phyloP scores from a whole-genome alignment of 768 basidiomycete species.

The Podaxis mareebaensis region DNA sequence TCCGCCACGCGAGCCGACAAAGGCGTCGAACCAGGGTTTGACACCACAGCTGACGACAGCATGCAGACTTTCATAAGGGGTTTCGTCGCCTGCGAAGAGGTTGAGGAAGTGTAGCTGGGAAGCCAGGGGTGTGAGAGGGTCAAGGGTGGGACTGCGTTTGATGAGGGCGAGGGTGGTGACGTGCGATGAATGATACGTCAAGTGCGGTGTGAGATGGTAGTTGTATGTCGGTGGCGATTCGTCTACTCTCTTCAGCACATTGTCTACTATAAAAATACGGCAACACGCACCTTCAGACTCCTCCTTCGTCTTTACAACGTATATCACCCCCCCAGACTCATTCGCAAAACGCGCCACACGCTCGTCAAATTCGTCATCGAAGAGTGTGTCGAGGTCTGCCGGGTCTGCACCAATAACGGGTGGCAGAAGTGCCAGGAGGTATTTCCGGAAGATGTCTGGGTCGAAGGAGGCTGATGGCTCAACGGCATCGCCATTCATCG shows the following conservation, averaged over 20 bases:
- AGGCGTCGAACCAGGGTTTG: constrained; percentile 98
- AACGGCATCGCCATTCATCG: constrained; percentile 29
- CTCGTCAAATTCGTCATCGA: constrained; percentile 76
- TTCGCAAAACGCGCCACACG: constrained; percentile 73
- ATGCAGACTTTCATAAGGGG: constrained; percentile 94
- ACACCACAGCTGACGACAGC: constrained; percentile 94
- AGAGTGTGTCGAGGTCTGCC: constrained; percentile 64
- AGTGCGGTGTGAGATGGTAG: constrained; percentile 69
- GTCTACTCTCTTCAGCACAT: constrained; percentile 41
- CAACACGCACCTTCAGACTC: constrained; percentile 64
- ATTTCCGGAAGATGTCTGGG: constrained; percentile 65
- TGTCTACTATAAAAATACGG: neutral
- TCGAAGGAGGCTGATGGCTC: constrained; percentile 51
- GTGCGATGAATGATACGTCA: constrained; percentile 80
- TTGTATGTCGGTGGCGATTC: constrained; percentile 62
- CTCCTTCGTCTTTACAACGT: constrained; percentile 78
- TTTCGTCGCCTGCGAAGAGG: constrained; percentile 84
- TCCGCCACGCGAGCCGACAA: constrained; percentile 79
- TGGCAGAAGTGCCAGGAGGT: constrained; percentile 72
- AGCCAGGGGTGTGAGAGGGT: constrained; percentile 77
- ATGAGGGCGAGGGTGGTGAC: constrained; percentile 91
- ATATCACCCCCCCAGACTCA: constrained; percentile 76
- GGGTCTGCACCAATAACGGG: constrained; percentile 75
- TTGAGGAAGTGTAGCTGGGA: constrained; percentile 91
- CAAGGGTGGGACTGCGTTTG: constrained; percentile 84